phyloP scores from a whole-genome alignment of 2,329 filamentous ascomycete genomes.

The Drechmeria coniospora region DNA sequence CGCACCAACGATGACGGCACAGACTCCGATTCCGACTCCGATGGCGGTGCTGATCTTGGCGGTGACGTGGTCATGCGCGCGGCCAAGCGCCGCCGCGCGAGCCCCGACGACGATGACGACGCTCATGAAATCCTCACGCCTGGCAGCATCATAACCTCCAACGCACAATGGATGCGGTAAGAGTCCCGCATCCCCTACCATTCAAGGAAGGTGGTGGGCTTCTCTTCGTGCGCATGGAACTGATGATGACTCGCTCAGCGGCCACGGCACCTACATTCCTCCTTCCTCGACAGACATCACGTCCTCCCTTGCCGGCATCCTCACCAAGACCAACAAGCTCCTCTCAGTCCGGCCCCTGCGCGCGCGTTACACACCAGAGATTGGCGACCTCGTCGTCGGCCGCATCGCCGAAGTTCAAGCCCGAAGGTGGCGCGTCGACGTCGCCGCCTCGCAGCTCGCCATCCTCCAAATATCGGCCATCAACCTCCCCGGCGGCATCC shows the following conservation, averaged over 20 bases:
- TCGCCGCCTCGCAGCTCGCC: constrained; percentile 75
- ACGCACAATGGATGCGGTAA: constrained; percentile 91
- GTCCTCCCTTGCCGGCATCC: constrained; percentile 77
- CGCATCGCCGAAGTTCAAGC: constrained; percentile 91
- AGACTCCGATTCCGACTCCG: constrained; percentile 25
- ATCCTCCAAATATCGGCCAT: constrained; percentile 76
- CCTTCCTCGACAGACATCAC: constrained; percentile 53
- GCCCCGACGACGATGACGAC: constrained; percentile 10
- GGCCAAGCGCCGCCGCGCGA: constrained; percentile 21
- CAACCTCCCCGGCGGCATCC: constrained; percentile 85
- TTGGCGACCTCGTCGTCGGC: constrained; percentile 88
- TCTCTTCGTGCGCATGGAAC: background rate
- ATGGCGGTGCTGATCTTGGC: constrained; percentile 29
- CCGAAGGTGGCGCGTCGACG: constrained; percentile 86
- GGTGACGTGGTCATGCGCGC: constrained; percentile 30
- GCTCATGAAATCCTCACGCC: constrained; percentile 60
- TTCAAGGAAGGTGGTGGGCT: too few species aligned
- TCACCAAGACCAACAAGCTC: constrained; percentile 92
- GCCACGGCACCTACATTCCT: constrained; percentile 78
- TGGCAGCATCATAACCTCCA: constrained; percentile 73
- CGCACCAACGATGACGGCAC: constrained; percentile 8
- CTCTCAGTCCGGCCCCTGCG: constrained; percentile 81
- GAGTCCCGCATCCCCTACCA: constrained; percentile 6
- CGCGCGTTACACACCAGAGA: constrained; percentile 87
- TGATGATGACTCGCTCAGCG: constrained; percentile 33